These are phyloP conservation scores for Patellifolia procumbens DNA, from an alignment of 179 eudicot genomes.

Conservation along the genomic window DNA sequence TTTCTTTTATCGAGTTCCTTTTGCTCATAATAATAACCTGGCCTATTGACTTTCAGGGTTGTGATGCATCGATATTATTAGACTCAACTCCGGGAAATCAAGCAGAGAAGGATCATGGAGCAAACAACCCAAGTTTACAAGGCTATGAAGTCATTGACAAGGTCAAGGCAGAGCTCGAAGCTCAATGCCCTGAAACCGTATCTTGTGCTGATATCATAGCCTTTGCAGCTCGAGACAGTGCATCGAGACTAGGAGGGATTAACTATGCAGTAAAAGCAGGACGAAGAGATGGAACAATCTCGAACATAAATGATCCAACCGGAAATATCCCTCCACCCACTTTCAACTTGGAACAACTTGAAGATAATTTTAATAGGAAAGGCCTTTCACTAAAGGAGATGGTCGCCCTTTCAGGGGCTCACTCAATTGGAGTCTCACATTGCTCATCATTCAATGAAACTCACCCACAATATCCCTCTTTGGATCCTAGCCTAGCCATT, in stretches of 20 bases:
- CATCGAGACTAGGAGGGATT: conserved; percentile 22
- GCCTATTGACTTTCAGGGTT: conserved; percentile 29
- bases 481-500: conserved; percentile 22
- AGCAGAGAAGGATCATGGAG: conserved; percentile 36
- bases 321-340: conserved; percentile 30
- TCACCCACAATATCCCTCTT: conserved; percentile 31
- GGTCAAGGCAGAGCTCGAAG: conserved; percentile 39
- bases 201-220: conserved; percentile 50
- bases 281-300: conserved; percentile 40
- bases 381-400: conserved; percentile 33
- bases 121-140: conserved; percentile 35
- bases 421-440: conserved; percentile 42
- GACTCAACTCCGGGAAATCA: conserved; percentile 36
- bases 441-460: conserved; percentile 38
- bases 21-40: too few species aligned
- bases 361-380: conserved; percentile 24
- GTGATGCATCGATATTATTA: conserved; percentile 44
- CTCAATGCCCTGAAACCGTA: conserved; percentile 36
- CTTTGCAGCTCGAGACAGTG: conserved; percentile 47
- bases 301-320: conserved; percentile 23
- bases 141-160: conserved; percentile 49
- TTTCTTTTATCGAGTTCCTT: too few species aligned
- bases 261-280: conserved; percentile 32
- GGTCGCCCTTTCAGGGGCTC: conserved; percentile 49
- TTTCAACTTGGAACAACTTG: conserved; percentile 20